Evolutionary conservation across 169 alveolate genomes (phyloP), one percentile per base, ranked within the genome.

Genomic region (Theileria parva): DNA sequence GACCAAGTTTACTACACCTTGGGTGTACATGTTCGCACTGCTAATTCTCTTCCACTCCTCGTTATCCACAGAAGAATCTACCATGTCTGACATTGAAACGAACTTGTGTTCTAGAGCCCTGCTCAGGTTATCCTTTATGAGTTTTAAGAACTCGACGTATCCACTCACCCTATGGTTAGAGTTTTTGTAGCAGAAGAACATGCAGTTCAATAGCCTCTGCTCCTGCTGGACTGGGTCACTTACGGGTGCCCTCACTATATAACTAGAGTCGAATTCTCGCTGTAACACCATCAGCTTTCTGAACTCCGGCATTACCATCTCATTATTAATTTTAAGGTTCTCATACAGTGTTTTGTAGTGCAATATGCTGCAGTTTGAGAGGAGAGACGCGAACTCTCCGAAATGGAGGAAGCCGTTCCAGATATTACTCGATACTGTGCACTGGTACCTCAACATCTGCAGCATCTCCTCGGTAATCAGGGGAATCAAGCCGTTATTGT

Each of bases 211-310:
- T 57, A 75, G 67, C 28, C 68, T 21, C 34, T 69, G 15, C 65
- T 65, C 53, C 21, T 81, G 83, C 11, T 51, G 60, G 27, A 15
- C 27, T 27, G 74, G 78, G 17, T 55, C 78, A 9, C 37, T 48
- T 15, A 64, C 39, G 0, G 83, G 80, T 11, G 74, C n/a, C 50
- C 78, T 74, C 39, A 81, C 61, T 30, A 74, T 68, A 37, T 74
- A 57, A n/a, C 81, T 69, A 0, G 80, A 53, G 32, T 81, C 88
- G 0, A 75, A 30, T 81, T 81, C 88, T 11, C 88, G 77, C 51
- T 81, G 88, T 2, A 81, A 60, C 37, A 81, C 64, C 34, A 77
- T 70, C 69, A 81, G 6, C 70, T 74, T 81, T 23, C 78, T 77
- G 48, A 65, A 68, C 28, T 77, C 19, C 0, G 85, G 79, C 88